phyloP scores from a whole-genome alignment of 73 alveolate species.

The Paraurostyla sp. region DNA sequence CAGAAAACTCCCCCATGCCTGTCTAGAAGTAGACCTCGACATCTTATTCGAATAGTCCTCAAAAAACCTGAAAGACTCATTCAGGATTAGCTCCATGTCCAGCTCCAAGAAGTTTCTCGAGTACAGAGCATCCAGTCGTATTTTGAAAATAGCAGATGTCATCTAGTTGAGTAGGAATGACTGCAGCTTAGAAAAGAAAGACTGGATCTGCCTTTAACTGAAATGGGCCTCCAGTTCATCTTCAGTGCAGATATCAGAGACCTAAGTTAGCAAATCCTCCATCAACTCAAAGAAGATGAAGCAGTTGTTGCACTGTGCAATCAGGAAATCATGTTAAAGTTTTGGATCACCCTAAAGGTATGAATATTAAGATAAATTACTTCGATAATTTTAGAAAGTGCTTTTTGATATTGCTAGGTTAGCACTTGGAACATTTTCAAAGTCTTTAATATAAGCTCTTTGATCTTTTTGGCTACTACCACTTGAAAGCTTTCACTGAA shows the following conservation, averaged over 20 bases:
- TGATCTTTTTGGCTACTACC: slow-evolving; percentile 55
- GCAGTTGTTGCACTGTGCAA: slow-evolving; percentile 76
- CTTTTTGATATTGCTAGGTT: slow-evolving; percentile 56
- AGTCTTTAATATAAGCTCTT: slow-evolving; percentile 64
- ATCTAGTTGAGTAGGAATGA: slow-evolving; percentile 12
- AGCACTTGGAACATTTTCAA: slow-evolving; percentile 58
- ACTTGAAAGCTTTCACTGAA: slow-evolving; percentile 64
- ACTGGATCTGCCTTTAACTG: slow-evolving; percentile 27
- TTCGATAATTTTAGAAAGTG: slow-evolving; percentile 50
- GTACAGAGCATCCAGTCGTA: slow-evolving; percentile 18
- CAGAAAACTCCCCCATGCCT: slow-evolving; percentile 62
- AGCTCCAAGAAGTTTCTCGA: slow-evolving; percentile 59
- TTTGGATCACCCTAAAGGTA: slow-evolving; percentile 3
- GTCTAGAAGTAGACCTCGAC: slow-evolving; percentile 56
- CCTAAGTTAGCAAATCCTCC: slow-evolving; percentile 39
- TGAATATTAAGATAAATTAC: background rate
- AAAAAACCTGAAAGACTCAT: slow-evolving; percentile 52
- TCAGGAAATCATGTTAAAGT: slow-evolving; percentile 46
- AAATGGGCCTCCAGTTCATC: slow-evolving; percentile 52
- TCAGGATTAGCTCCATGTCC: slow-evolving; percentile 61
- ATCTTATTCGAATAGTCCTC: slow-evolving; percentile 70
- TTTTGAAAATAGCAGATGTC: slow-evolving; percentile 24
- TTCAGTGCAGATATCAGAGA: slow-evolving; percentile 41
- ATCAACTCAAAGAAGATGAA: slow-evolving; percentile 65
- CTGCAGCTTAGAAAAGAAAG: slow-evolving; percentile 20